Base-by-base conservation (phyloP, 2,329 filamentous ascomycete species). In the Beauveria australis region DNA sequence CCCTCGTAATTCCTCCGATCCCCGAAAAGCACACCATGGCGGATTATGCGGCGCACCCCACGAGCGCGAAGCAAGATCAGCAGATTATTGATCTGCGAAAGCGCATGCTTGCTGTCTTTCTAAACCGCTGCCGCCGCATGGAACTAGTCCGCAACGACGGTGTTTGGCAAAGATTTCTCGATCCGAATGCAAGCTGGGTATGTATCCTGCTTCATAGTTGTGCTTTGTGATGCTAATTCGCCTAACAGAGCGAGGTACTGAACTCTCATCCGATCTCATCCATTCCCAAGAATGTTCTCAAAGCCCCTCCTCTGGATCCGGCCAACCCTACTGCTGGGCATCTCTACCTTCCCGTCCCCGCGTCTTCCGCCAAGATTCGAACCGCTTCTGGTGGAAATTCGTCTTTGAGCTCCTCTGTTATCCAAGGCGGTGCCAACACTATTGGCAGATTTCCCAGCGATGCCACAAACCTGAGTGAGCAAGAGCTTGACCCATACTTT, bases 1-100 rank as follows among this genome's bases (percentile, higher is more conserved):
- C 94, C 0, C 82, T 99, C 47, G 89, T 99, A 68, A 89, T 99
- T 57, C 95, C 94, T 8, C 94, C 94, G 3, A 99, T 99, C 69
- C 94, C 94, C 24, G 95, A 99, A 76, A 99, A 99, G 75, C 94
- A 99, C 74, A 94, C 92, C 51, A 96, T 99, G 89, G 93, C 93
- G 63, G 94, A 99, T 73, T 99, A 99, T 71, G 94, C 94, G 18
- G 92, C 95, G 30, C 97, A 96, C 68, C 94, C 95, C 1, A 99
- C 94, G 43, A 97, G 93, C 69, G 95, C 95, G 19, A 99, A 97
- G 73, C 93, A 99, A 74, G 95, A 99, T 72, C 88, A 92, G 61
- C 90, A 93, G 63, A 99, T 97, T 51, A 99, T 99, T 65, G 94
- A 99, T 71, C 78, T 97, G 65, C 85, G 94, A 62, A 97, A 97